Evolutionary conservation across 306 rosid genomes (phyloP), one percentile per base, ranked within the genome.

Genomic region (Trifolium dubium): DNA sequence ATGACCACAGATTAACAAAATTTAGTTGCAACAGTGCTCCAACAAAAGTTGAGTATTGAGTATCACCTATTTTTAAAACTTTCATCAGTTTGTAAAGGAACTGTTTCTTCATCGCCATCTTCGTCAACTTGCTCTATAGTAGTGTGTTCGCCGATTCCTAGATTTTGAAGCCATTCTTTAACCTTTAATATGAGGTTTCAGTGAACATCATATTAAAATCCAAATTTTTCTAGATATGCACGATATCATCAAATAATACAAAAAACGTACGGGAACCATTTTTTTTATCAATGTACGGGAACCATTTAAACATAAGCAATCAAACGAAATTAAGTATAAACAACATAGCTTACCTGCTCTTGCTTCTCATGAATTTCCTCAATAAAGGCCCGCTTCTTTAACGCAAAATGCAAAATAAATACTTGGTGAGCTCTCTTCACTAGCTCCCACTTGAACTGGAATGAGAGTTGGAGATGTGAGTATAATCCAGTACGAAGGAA

Each of bases 101-200:
- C 84, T 31, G 88, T 44, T 73, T 90, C 99, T 34, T 95, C 98
- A 18, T 92, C 96, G 10, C 77, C 92, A 76, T 95, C 99, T 18
- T 95, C 97, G 18, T 90, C 96, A 54, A 86, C 98, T 47, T 87
- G 99, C 74, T 64, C 89, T 75, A 90, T 84, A 11, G 88, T 66
- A 10, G 83, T 67, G 68, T 90, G 83, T 63, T 95, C 99, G 81
- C 93, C 99, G 56, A 95, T 92, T 95, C 99, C 99, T 95, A 95
- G 99, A 92, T 92, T 95, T 89, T 90, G 96, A 90, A 95, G 99
- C 99, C 99, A 95, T 88, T 95, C 99, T 95, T 92, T 95, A 90
- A 95, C 99, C 99, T 95, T 81, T 85, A 87, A 89, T 92, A 88
- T 84, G 80, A 90, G 81, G 69, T 90, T 84, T 83, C 88, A 92